Evolutionary conservation across 768 basidiomycete species (phyloP).

Genomic region (Rhodotorula paludigena): DNA sequence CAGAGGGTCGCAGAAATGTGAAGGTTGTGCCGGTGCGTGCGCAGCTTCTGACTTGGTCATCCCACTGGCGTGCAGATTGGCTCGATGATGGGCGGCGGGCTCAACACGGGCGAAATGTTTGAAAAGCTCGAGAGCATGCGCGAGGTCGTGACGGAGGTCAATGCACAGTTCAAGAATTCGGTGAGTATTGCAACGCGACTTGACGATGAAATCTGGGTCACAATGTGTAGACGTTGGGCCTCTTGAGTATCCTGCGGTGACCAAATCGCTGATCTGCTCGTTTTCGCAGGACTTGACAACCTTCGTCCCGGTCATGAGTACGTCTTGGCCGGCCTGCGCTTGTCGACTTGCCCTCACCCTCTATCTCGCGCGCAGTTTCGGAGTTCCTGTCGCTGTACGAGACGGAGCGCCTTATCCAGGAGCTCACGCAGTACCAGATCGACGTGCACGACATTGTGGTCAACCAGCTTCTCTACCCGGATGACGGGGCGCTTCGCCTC

Average conservation of each 20-base stretch:
- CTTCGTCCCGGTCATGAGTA: constrained; percentile 74
- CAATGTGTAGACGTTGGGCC: no score
- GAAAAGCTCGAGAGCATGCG: constrained; percentile 96
- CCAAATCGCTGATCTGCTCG: no score
- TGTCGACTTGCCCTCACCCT: background rate
- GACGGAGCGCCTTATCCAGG: constrained; percentile 95
- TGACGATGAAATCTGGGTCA: no score
- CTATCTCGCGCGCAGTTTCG: constrained; percentile 77
- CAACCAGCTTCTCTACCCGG: constrained; percentile 93
- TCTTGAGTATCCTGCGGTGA: no score
- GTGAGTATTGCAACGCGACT: no score
- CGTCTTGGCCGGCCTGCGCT: background rate
- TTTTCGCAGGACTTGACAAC: constrained; percentile 76
- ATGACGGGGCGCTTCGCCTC: constrained; percentile 59
- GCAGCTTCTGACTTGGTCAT: background rate
- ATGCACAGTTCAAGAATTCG: constrained; percentile 98
- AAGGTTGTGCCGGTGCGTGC: background rate
- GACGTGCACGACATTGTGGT: constrained; percentile 94
- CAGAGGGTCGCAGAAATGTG: background rate
- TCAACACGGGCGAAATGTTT: constrained; percentile 93
- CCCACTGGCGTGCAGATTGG: constrained; percentile 62
- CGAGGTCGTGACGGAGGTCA: constrained; percentile 93
- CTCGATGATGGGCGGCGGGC: constrained; percentile 85
- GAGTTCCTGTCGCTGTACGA: constrained; percentile 98
- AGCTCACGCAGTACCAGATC: constrained; percentile 63